phyloP scores from a whole-genome alignment of 1,284 basidiomycete genomes.

The Ceraceosorus guamensis region DNA sequence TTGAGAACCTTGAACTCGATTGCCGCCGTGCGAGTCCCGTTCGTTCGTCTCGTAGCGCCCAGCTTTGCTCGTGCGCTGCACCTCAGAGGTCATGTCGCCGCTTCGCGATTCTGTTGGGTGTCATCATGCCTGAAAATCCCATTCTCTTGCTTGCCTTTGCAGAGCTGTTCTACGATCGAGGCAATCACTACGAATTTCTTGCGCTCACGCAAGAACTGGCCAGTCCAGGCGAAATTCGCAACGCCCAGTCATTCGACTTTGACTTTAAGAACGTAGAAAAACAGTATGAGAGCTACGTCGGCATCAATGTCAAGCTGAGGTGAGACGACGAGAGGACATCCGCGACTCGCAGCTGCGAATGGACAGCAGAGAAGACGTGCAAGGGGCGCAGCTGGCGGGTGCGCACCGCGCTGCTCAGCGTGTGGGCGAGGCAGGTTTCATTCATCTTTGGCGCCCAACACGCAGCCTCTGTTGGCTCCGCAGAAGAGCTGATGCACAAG shows the following conservation, averaged over 20 bases:
- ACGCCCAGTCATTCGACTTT: constrained; percentile 74
- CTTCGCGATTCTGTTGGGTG: no score
- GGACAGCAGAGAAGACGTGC: not conserved
- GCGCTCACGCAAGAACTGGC: constrained; percentile 91
- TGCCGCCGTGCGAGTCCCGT: no score
- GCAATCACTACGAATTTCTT: constrained; percentile 95
- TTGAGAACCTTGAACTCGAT: no score
- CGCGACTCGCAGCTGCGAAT: no score
- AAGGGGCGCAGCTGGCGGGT: no score
- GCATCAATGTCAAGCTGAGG: constrained; percentile 89
- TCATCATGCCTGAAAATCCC: no score
- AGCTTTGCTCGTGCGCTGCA: no score
- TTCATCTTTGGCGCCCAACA: not conserved
- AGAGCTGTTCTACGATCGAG: constrained; percentile 94
- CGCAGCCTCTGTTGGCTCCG: not conserved
- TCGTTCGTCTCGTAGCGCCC: no score
- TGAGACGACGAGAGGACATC: constrained; percentile 1
- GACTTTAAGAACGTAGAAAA: constrained; percentile 99
- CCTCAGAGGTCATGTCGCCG: no score
- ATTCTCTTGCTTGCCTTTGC: constrained; percentile 5
- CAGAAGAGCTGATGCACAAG: not conserved
- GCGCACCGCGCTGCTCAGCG: no score
- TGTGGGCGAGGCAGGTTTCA: not conserved
- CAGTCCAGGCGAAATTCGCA: constrained; percentile 85
- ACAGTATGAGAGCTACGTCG: constrained; percentile 94